phyloP scores from a whole-genome alignment of 2,329 filamentous ascomycete genomes.

The Alternaria arbusti region DNA sequence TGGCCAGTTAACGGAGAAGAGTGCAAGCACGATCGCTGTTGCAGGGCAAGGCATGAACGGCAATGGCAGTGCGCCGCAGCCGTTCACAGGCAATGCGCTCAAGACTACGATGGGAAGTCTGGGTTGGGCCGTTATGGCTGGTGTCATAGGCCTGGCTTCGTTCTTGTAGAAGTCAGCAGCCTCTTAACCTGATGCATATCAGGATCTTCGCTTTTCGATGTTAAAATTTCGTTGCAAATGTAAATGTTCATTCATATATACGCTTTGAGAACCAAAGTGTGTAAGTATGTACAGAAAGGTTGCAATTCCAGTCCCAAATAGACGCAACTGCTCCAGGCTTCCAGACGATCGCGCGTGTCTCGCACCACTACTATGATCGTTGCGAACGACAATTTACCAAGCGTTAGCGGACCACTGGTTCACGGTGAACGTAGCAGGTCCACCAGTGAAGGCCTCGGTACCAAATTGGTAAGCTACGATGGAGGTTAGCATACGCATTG shows the following conservation, averaged over 20 bases:
- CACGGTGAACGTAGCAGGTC: slow-evolving; percentile 29
- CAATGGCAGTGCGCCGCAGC: neutral
- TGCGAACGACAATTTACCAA: neutral
- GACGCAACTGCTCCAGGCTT: neutral
- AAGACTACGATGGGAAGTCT: neutral
- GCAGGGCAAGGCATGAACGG: neutral
- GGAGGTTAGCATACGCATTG: slow-evolving; percentile 1
- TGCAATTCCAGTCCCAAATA: neutral
- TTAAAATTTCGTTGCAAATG: neutral
- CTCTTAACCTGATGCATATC: neutral
- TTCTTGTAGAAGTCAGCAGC: neutral
- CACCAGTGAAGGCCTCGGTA: slow-evolving; percentile 33
- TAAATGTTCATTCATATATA: neutral
- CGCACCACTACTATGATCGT: neutral
- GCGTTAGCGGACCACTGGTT: slow-evolving; percentile 20
- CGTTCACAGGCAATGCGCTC: slow-evolving; percentile 4
- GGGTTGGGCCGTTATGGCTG: neutral
- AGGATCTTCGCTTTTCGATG: neutral
- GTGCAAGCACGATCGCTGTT: slow-evolving; percentile 5
- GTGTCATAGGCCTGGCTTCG: neutral
- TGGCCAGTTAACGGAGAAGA: slow-evolving; percentile 15
- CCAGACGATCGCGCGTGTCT: neutral
- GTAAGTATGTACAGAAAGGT: neutral
- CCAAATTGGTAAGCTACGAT: slow-evolving; percentile 27
- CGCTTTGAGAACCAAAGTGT: neutral